Base-by-base conservation (phyloP, 768 basidiomycete species). In the Boletus reticulatus region DNA sequence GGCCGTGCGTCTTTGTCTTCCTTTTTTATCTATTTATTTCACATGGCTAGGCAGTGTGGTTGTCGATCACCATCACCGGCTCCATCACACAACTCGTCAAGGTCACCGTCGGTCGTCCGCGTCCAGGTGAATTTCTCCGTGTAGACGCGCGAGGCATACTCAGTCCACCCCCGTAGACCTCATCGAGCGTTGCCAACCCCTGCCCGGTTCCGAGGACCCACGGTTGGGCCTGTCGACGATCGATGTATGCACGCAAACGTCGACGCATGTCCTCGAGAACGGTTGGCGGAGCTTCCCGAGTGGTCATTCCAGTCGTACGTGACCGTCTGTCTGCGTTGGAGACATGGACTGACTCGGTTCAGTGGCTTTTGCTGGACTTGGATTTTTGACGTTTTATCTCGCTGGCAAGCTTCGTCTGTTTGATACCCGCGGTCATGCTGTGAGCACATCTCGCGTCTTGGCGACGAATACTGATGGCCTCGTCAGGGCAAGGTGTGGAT, bases 281-380 rank as follows among this genome's bases (percentile, higher is more conserved):
- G 94, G 94, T 1, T 98, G 92, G 76, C 82, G 89, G 55, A 94
- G 92, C 65, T 97, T 98, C 72, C 89, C 88, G 5, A 92, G 89
- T 38, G 95, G 95, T 1, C 94, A 96, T 71, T 87, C 92, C 4
- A 93, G 91, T 64, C 57, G 93, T 94, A 72, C 53, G 88, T 73
- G 43, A 10, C 43, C 13, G 2, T 43, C 22, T 39, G 20, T 16
- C 24, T 12, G 36, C 36, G 16, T 37, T 7, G 11, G 11, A 34
- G 3, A 19, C 12, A 11, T 19, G 6, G 8, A 41, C 47, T 59
- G 5, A 54, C 19, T 29, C 27, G 29, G 7, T 3, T 4, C 41
- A 91, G 92, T 94, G 57, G 89, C 94, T 0, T 98, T 96, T 72
- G 89, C 94, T 6, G 96, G 96, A 5, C 79, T 99, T 7, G 92